phyloP scores from a whole-genome alignment of 2,329 filamentous ascomycete species.

The Aspergillus neoniger region DNA sequence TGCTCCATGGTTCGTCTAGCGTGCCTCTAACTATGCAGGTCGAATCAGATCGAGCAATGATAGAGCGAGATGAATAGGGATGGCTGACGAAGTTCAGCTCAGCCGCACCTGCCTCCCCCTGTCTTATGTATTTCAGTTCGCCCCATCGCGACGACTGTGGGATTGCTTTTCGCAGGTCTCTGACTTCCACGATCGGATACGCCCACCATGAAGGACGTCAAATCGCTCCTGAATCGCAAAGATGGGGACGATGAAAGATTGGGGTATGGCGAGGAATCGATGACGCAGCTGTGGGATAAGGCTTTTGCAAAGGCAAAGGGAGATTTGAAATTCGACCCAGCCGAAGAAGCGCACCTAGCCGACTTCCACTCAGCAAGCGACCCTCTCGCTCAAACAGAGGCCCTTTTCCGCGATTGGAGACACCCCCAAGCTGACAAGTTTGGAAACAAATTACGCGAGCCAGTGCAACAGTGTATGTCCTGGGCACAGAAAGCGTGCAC shows the following conservation, averaged over 20 bases:
- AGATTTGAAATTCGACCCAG: not conserved
- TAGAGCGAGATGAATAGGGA: not conserved
- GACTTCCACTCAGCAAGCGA: not conserved
- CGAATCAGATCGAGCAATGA: not conserved
- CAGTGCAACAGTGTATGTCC: not conserved
- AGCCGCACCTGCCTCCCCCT: not conserved
- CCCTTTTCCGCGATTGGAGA: not conserved
- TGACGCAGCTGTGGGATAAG: not conserved
- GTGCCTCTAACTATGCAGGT: slow-evolving; percentile 1
- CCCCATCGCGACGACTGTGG: not conserved
- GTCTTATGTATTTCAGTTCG: not conserved
- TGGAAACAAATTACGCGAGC: not conserved
- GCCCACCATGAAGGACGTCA: not conserved
- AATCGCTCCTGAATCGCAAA: not conserved
- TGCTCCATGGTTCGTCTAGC: not conserved
- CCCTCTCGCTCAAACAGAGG: not conserved
- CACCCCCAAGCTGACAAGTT: not conserved
- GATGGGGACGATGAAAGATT: not conserved
- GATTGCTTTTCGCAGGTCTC: not conserved
- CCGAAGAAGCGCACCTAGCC: not conserved
- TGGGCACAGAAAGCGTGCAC: slow-evolving; percentile 1
- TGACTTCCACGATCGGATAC: not conserved
- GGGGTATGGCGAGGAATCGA: not conserved
- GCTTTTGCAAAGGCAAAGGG: not conserved
- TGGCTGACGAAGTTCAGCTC: slow-evolving; percentile 3